These are phyloP conservation scores for Rhododendron molle DNA, from an alignment of 148 eudicot species.

Conservation along the genomic window DNA sequence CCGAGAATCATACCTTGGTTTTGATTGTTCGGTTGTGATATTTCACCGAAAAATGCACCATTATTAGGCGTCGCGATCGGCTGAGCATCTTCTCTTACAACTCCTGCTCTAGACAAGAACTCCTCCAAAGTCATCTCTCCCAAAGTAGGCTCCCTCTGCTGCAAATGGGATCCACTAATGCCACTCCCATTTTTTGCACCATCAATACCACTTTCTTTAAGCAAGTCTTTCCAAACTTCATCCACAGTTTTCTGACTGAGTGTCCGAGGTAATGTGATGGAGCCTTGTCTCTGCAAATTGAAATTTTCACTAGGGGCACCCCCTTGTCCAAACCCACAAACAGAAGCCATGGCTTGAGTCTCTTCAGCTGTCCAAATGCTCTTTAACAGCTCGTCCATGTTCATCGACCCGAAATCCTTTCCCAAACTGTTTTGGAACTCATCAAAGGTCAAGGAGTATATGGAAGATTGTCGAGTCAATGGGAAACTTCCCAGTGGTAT, in stretches of 20 bases:
- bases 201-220: slow-evolving; percentile 19
- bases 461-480: slow-evolving; percentile 40
- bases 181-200: slow-evolving; percentile 13
- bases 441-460: slow-evolving; percentile 48
- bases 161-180: slow-evolving; percentile 20
- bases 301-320: slow-evolving; percentile 26
- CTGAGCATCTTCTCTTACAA: slow-evolving; percentile 42
- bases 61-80: slow-evolving; percentile 13
- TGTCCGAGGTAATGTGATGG: slow-evolving; percentile 50
- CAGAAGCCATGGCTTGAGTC: slow-evolving; percentile 29
- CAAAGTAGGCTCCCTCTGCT: slow-evolving; percentile 37
- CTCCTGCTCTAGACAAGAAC: slow-evolving; percentile 46
- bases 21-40: slow-evolving; percentile 13
- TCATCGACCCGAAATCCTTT: slow-evolving; percentile 62
- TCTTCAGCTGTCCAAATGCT: slow-evolving; percentile 57
- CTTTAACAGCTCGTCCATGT: slow-evolving; percentile 54
- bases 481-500: slow-evolving; percentile 21
- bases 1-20: slow-evolving; percentile 25
- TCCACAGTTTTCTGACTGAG: slow-evolving; percentile 56
- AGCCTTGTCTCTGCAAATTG: slow-evolving; percentile 38
- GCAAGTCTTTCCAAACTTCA: slow-evolving; percentile 48
- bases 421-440: slow-evolving; percentile 46
- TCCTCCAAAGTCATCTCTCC: slow-evolving; percentile 53
- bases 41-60: slow-evolving; percentile 18
- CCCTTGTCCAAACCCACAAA: slow-evolving; percentile 17